Percentiles rank a stretch among this genome's conserved stretches.
Conservation (phyloP, 352 stramenopile species). For the Globisporangium barbulae region DNA sequence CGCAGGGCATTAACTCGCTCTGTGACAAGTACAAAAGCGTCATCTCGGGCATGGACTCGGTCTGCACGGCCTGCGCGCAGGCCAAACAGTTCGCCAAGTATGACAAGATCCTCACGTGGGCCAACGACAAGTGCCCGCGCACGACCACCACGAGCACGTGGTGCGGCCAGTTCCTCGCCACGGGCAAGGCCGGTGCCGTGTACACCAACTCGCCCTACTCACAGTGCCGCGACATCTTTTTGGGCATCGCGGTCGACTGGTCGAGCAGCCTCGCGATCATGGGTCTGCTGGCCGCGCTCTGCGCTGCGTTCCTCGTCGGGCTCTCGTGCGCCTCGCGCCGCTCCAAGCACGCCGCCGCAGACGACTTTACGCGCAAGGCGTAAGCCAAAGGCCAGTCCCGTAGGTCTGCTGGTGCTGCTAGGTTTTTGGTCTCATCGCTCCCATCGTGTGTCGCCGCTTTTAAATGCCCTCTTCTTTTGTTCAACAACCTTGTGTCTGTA, state of each 20-base stretch:
- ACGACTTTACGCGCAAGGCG: constrained; percentile 6
- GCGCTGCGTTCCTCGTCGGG: constrained; percentile 45
- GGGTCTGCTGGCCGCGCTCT: constrained; percentile 47
- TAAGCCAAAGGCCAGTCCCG: background rate
- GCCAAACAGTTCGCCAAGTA: constrained; percentile 64
- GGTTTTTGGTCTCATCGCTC: background rate
- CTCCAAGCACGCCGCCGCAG: constrained; percentile 14
- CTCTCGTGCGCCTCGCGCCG: constrained; percentile 66
- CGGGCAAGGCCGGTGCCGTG: constrained; percentile 34
- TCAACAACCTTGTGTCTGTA: background rate
- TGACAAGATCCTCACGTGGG: constrained; percentile 73
- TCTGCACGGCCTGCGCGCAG: constrained; percentile 49
- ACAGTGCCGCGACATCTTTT: constrained; percentile 64
- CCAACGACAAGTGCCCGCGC: constrained; percentile 70
- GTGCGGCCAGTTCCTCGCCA: constrained; percentile 54
- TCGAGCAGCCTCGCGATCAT: constrained; percentile 46
- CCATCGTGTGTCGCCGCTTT: constrained; percentile 1
- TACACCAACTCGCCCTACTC: constrained; percentile 72
- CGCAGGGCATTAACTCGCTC: constrained; percentile 51
- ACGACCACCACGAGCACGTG: constrained; percentile 49
- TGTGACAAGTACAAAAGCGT: constrained; percentile 42
- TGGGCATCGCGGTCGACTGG: constrained; percentile 67
- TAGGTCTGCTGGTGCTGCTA: background rate
- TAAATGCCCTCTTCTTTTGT: background rate
- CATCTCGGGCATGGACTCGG: constrained; percentile 31